phyloP scores from a whole-genome alignment of 306 rosid species.

The Echinosophora koreensis region DNA sequence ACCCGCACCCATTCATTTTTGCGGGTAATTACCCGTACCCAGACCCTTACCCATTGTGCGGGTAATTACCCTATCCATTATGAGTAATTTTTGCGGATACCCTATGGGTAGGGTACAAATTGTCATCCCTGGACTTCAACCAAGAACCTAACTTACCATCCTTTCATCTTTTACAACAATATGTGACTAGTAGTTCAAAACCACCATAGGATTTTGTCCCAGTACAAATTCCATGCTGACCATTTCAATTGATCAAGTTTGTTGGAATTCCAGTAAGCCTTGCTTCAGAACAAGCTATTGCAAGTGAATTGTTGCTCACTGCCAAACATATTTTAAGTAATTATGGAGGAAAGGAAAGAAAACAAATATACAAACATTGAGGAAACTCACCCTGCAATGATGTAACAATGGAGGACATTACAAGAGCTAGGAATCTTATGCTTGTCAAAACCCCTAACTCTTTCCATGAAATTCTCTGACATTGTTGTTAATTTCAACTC shows the following conservation, averaged over 20 bases:
- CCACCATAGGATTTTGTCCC: too few species aligned
- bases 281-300: not conserved
- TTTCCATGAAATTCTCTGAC: slow-evolving; percentile 13
- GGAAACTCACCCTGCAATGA: not conserved
- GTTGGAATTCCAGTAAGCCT: not conserved
- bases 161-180: too few species aligned
- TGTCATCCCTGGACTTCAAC: too few species aligned
- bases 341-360: not conserved
- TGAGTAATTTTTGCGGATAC: too few species aligned
- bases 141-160: not conserved
- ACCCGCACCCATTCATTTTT: too few species aligned
- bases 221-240: not conserved
- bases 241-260: not conserved
- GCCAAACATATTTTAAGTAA: too few species aligned
- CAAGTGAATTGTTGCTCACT: too few species aligned
- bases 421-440: not conserved
- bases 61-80: too few species aligned
- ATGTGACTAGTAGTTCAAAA: too few species aligned
- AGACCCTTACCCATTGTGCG: too few species aligned
- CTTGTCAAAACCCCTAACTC: not conserved
- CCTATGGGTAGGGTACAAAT: too few species aligned
- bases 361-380: not conserved
- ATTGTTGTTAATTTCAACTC: slow-evolving; percentile 55
- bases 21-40: too few species aligned
- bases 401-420: slow-evolving; percentile 1